Evolutionary conservation across 2,329 filamentous ascomycete genomes (phyloP), one percentile per base, ranked within the genome.

Genomic region (Penicillium hordei): DNA sequence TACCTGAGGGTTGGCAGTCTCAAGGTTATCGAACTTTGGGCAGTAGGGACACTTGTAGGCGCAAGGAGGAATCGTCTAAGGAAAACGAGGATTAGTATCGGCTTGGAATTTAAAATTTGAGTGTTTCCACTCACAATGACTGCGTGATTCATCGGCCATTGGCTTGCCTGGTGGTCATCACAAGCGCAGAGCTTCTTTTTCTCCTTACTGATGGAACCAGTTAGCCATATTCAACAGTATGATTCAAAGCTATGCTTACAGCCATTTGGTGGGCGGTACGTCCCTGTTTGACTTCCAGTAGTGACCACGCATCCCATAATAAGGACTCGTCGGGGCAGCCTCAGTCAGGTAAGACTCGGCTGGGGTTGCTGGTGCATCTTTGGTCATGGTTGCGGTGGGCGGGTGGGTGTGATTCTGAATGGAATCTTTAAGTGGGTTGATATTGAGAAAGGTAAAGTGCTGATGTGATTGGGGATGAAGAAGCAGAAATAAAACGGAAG

Each of bases 11-110:
- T 2, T 13, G 13, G 34, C 19, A 5, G n/a, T 15, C 13, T 21
- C n/a, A n/a, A 23, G n/a, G 9, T 4, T 3, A 17, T 51, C 48
- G 5, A 31, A 51, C 8, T 31, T 23, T 3, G 38, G 38, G 38
- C 48, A 51, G 36, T 51, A 51, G 19, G 48, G 48, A 23, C 38
- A 51, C 19, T 43, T 51, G 19, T 51, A 51, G 5, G 38, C 19
- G 19, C 48, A 51, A 5, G 38, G 15, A n/a, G 25, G 48, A 42
- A 51, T 21, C 2, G n/a, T 42, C 48, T 43, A 40, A 29, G 10
- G 1, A 0, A 4, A 38, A 29, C 10, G 4, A 21, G 7, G 2
- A 15, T 49, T 19, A 27, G 17, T 2, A 27, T 38, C 5, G 6
- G 7, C n/a, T 17, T 19, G 9, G 3, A 21, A 49, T 34, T 3